Conservation (phyloP, 345 rosid genomes). For the Arabis hirsuta region DNA sequence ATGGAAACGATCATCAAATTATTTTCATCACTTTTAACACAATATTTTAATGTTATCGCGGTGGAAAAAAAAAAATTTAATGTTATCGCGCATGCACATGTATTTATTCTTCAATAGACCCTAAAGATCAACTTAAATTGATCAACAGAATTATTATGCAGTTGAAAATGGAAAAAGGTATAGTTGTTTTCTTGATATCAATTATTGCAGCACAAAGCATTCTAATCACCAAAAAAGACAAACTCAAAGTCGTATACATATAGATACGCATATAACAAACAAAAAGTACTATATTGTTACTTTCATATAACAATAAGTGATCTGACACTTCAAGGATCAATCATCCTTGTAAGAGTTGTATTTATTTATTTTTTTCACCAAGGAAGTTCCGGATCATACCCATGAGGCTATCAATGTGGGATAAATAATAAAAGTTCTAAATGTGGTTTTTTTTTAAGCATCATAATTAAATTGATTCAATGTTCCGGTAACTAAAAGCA, state of each 20-base stretch:
- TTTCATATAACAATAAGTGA: background rate
- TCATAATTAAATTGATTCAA: too few species aligned
- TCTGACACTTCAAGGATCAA: slow-evolving; percentile 18
- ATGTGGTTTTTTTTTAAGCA: too few species aligned
- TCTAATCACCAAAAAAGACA: slow-evolving; percentile 23
- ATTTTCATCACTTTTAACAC: background rate
- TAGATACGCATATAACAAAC: slow-evolving; percentile 14
- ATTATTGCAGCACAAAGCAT: slow-evolving; percentile 33
- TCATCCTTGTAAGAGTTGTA: background rate
- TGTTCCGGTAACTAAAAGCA: too few species aligned
- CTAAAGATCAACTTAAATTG: slow-evolving; percentile 30
- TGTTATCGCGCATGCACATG: slow-evolving; percentile 29
- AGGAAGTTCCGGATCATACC: too few species aligned
- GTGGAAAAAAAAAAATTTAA: too few species aligned
- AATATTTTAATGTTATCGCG: background rate
- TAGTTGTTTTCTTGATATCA: slow-evolving; percentile 37
- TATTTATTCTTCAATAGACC: slow-evolving; percentile 1
- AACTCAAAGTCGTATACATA: slow-evolving; percentile 21
- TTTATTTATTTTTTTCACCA: too few species aligned
- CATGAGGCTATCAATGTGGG: too few species aligned
- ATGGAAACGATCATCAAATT: background rate
- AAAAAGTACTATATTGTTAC: background rate
- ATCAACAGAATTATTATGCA: slow-evolving; percentile 36
- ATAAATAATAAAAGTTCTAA: too few species aligned
- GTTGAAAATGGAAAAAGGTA: slow-evolving; percentile 31